These are phyloP conservation scores for Ophiocytium majus DNA, from an alignment of 352 stramenopile species.

Conservation along the genomic window DNA sequence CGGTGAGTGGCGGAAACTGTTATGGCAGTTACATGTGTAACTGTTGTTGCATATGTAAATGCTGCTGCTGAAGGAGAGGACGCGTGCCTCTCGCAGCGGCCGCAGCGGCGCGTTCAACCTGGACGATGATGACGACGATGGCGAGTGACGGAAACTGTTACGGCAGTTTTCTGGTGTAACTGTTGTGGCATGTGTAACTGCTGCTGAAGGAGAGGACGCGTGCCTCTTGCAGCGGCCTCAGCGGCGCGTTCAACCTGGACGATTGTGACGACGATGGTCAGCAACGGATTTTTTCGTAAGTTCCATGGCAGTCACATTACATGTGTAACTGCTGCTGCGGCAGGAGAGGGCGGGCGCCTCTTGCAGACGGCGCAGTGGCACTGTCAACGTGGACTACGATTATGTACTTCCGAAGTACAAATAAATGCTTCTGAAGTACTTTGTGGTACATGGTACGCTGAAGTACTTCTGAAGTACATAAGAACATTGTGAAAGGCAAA, in stretches of 20 bases:
- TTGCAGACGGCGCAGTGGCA: too few species aligned
- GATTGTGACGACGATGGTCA: slow-evolving; percentile 14
- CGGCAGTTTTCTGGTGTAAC: too few species aligned
- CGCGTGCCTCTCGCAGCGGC: slow-evolving; percentile 23
- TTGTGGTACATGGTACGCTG: too few species aligned
- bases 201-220: slow-evolving; percentile 30
- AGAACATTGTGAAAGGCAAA: too few species aligned
- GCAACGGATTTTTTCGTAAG: too few species aligned
- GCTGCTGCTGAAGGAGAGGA: slow-evolving; percentile 53
- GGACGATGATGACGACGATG: slow-evolving; percentile 34
- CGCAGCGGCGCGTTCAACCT: slow-evolving; percentile 37
- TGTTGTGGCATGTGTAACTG: not conserved
- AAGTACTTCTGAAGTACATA: too few species aligned
- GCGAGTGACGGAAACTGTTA: not conserved
- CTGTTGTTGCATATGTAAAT: slow-evolving; percentile 39
- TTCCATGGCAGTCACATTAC: too few species aligned
- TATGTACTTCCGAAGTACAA: too few species aligned
- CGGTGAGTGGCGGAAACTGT: not conserved
- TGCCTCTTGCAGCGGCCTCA: slow-evolving; percentile 18
- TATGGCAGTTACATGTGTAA: not conserved
- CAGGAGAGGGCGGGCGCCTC: too few species aligned
- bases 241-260: slow-evolving; percentile 4
- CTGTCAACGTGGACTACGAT: too few species aligned
- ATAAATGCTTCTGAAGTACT: too few species aligned
- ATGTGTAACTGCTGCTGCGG: too few species aligned